Percentiles rank a stretch among this genome's conserved stretches.
Conservation (phyloP, 2,329 filamentous ascomycete genomes). For the Coniochaeta ligniaria region DNA sequence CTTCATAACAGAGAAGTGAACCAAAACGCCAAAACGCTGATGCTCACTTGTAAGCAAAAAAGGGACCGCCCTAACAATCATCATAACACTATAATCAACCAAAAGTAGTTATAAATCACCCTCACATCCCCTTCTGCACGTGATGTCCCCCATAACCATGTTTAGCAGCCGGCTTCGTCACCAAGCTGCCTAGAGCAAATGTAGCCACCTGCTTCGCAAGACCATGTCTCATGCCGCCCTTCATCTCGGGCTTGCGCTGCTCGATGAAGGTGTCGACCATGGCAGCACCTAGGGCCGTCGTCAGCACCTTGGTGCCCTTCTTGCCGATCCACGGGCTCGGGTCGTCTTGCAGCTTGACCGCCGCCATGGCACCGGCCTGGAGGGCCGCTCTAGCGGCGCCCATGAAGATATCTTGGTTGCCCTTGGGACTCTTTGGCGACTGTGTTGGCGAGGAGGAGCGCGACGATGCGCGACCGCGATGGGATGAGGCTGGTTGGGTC, state of each 20-base stretch:
- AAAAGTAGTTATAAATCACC: background rate
- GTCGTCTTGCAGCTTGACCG: conserved; percentile 15
- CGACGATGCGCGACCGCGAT: background rate
- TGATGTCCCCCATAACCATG: background rate
- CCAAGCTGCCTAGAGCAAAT: conserved; percentile 16
- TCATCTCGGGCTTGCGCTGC: conserved; percentile 11
- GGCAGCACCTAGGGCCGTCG: conserved; percentile 13
- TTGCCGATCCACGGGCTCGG: conserved; percentile 15
- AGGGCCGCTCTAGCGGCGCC: conserved; percentile 8
- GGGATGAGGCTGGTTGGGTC: background rate
- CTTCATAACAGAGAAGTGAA: background rate
- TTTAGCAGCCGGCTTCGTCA: conserved; percentile 1
- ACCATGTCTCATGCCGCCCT: conserved; percentile 13
- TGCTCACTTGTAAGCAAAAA: background rate
- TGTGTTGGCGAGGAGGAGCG: background rate
- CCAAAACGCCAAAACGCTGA: background rate
- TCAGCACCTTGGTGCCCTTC: conserved; percentile 14
- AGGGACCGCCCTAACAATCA: background rate
- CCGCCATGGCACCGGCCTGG: conserved; percentile 17
- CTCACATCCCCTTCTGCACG: background rate
- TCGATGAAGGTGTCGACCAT: conserved; percentile 16
- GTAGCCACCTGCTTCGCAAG: conserved; percentile 16
- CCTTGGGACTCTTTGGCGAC: conserved; percentile 10
- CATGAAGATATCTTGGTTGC: conserved; percentile 15
- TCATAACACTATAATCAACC: background rate